Conservation (phyloP, 257 asterid genomes). For the Verbascum thapsus region DNA sequence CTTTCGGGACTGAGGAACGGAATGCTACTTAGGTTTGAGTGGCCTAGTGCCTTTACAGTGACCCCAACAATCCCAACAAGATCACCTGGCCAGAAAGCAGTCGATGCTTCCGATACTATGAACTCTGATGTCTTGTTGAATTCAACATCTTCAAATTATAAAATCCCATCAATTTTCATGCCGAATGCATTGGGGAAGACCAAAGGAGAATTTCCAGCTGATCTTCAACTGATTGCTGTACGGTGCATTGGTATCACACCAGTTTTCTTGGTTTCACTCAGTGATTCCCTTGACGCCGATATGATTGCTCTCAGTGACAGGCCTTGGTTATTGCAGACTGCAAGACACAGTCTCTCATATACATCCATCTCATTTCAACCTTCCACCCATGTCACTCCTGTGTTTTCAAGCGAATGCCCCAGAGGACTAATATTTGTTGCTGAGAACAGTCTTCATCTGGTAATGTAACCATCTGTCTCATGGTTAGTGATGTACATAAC, state of each 20-base stretch:
- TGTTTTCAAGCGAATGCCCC: conserved; percentile 83
- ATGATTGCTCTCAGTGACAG: conserved; percentile 94
- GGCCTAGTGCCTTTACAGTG: conserved; percentile 63
- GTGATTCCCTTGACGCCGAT: conserved; percentile 83
- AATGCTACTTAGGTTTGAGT: conserved; percentile 98
- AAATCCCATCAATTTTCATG: too few relatives aligned
- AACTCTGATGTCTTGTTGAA: conserved; percentile 38
- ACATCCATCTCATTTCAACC: conserved; percentile 94
- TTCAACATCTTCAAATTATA: conserved; percentile 39
- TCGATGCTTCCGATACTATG: conserved; percentile 43
- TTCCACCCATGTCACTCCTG: conserved; percentile 96
- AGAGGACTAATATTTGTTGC: conserved; percentile 93
- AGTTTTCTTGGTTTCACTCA: conserved; percentile 82
- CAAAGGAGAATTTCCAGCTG: conserved; percentile 49
- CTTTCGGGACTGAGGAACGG: conserved; percentile 97
- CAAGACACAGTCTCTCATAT: conserved; percentile 94
- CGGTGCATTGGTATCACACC: conserved; percentile 98
- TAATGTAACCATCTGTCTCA: conserved; percentile 36
- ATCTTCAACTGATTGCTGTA: conserved; percentile 87
- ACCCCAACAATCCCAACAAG: conserved; percentile 39
- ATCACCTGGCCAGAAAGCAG: conserved; percentile 41
- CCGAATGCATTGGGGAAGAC: conserved; percentile 47
- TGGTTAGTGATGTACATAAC: conserved; percentile 12
- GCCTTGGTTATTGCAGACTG: conserved; percentile 98
- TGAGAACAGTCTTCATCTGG: conserved; percentile 95